These are phyloP conservation scores for Phlebiopsis flavidoalba DNA, from an alignment of 768 basidiomycete genomes.

Conservation along the genomic window DNA sequence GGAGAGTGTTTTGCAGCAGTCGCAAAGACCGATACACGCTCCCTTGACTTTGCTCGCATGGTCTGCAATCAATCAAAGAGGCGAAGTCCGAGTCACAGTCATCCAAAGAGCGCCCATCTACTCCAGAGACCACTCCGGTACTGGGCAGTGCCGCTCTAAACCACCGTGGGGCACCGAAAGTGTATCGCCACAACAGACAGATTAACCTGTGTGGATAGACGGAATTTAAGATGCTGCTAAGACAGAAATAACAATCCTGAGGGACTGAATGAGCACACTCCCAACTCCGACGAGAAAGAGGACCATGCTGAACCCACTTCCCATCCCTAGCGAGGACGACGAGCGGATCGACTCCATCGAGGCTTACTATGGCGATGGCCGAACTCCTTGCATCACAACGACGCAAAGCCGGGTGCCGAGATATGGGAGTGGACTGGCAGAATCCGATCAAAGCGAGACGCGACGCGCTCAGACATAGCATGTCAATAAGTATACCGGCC, in stretches of 20 bases:
- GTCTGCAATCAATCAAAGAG: slow-evolving; percentile 11
- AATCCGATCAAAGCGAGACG: neutral
- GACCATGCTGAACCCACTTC: neutral
- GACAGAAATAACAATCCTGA: neutral
- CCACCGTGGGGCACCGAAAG: too few relatives aligned
- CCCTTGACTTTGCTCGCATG: slow-evolving; percentile 22
- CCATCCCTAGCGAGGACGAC: slow-evolving; percentile 1
- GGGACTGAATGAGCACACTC: too few relatives aligned
- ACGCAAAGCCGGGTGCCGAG: slow-evolving; percentile 40
- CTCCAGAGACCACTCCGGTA: too few relatives aligned
- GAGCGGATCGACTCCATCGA: slow-evolving; percentile 21
- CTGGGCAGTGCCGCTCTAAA: too few relatives aligned
- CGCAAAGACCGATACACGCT: neutral
- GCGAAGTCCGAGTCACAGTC: slow-evolving; percentile 1
- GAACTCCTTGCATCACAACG: slow-evolving; percentile 25
- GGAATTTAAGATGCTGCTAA: neutral
- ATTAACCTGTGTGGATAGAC: slow-evolving; percentile 2
- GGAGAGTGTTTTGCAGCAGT: neutral
- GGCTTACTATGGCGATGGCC: slow-evolving; percentile 24
- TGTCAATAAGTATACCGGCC: neutral
- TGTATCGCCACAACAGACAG: neutral
- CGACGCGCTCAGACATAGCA: neutral
- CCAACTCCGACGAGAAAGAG: too few relatives aligned
- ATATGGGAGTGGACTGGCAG: slow-evolving; percentile 21
- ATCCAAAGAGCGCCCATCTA: neutral